These are phyloP conservation scores for Lathyrus tuberosus DNA, from an alignment of 306 rosid species.

Conservation along the genomic window DNA sequence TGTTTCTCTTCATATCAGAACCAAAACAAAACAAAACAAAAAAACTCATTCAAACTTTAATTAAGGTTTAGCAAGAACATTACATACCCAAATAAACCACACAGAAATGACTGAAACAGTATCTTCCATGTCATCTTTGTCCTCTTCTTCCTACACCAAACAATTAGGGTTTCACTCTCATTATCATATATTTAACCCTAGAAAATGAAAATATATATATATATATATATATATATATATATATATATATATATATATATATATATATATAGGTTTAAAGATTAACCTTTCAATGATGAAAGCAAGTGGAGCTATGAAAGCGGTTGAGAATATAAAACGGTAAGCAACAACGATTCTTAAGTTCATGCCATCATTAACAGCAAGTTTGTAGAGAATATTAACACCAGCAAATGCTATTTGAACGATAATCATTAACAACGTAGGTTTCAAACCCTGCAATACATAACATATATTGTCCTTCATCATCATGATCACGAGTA, in stretches of 20 bases:
- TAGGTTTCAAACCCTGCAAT: slow-evolving; percentile 52
- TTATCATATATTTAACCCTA: neutral
- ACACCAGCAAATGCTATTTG: slow-evolving; percentile 57
- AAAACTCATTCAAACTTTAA: neutral
- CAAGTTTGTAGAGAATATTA: slow-evolving; percentile 70
- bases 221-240: too few relatives aligned
- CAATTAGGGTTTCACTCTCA: neutral
- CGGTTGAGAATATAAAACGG: slow-evolving; percentile 63
- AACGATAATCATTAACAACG: slow-evolving; percentile 51
- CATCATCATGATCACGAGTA: neutral
- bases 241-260: too few relatives aligned
- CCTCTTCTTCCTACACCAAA: slow-evolving; percentile 59
- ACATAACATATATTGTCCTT: slow-evolving; percentile 24
- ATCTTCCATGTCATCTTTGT: slow-evolving; percentile 59
- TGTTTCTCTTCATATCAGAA: too few relatives aligned
- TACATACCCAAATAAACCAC: slow-evolving; percentile 81
- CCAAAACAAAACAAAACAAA: slow-evolving; percentile 9
- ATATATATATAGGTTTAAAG: neutral
- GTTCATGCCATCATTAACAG: slow-evolving; percentile 67
- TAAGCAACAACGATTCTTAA: slow-evolving; percentile 59
- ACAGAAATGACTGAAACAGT: slow-evolving; percentile 62
- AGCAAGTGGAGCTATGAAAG: slow-evolving; percentile 63
- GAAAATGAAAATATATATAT: too few relatives aligned
- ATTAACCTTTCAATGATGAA: slow-evolving; percentile 58
- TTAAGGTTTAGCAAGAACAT: neutral